phyloP scores from a whole-genome alignment of 495 filamentous ascomycete genomes.

The Podospora comata region DNA sequence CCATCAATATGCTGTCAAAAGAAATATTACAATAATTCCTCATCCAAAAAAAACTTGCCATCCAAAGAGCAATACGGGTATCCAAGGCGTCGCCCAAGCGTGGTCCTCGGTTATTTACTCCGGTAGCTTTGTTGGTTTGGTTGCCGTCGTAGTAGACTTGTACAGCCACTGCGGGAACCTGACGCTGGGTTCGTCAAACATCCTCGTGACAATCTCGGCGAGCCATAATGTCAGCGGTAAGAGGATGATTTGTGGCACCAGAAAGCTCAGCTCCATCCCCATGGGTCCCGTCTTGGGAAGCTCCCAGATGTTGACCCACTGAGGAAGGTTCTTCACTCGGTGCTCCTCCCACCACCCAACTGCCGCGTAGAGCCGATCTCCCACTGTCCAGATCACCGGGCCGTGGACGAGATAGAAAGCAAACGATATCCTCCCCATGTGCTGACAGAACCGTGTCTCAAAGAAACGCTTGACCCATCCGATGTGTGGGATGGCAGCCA shows the following conservation, averaged over 20 bases:
- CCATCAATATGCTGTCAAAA: background rate
- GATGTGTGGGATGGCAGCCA: constrained; percentile 47
- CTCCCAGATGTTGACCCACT: constrained; percentile 47
- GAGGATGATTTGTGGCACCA: constrained; percentile 52
- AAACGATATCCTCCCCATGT: constrained; percentile 62
- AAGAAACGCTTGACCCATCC: constrained; percentile 52
- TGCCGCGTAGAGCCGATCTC: constrained; percentile 49
- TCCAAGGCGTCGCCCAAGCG: too few relatives aligned
- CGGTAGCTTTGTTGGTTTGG: constrained; percentile 18
- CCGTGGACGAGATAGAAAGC: constrained; percentile 65
- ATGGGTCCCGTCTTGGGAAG: constrained; percentile 50
- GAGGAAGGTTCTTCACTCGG: constrained; percentile 36
- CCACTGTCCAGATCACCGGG: constrained; percentile 49
- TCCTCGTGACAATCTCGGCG: constrained; percentile 54
- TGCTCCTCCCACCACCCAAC: constrained; percentile 45
- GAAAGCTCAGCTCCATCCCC: constrained; percentile 53
- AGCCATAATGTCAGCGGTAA: constrained; percentile 55
- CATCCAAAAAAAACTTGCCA: background rate
- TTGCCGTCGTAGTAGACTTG: constrained; percentile 24
- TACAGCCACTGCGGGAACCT: constrained; percentile 54
- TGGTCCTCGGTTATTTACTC: constrained; percentile 9
- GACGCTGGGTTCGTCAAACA: constrained; percentile 56
- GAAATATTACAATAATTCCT: background rate
- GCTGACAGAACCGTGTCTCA: constrained; percentile 57
- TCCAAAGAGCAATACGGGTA: too few relatives aligned